phyloP scores from a whole-genome alignment of 768 basidiomycete species.

The Lactifluus subvellereus region DNA sequence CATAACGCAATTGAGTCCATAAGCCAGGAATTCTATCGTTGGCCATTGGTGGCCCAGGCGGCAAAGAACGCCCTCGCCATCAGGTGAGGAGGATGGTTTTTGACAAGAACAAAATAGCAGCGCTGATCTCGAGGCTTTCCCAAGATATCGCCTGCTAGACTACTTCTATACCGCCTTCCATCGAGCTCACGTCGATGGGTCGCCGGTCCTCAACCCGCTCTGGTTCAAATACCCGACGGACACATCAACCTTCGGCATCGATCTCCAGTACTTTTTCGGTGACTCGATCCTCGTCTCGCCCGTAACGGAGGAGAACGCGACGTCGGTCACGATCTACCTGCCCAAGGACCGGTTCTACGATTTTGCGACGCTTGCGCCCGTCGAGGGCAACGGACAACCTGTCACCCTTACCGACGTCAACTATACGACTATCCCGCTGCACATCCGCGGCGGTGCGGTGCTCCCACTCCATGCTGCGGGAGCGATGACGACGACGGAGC shows the following conservation, averaged over 20 bases:
- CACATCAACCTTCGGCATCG: slow-evolving; percentile 49
- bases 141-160: slow-evolving; percentile 60
- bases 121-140: background rate
- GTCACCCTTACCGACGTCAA: slow-evolving; percentile 43
- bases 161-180: slow-evolving; percentile 72
- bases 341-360: slow-evolving; percentile 64
- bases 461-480: slow-evolving; percentile 50
- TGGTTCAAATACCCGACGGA: slow-evolving; percentile 68
- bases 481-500: slow-evolving; percentile 54
- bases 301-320: slow-evolving; percentile 55
- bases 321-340: slow-evolving; percentile 54
- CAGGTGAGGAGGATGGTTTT: slow-evolving; percentile 39
- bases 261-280: slow-evolving; percentile 66
- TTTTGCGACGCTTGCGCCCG: slow-evolving; percentile 44
- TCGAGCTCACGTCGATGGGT: slow-evolving; percentile 49
- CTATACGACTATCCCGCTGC: slow-evolving; percentile 54
- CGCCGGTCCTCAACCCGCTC: slow-evolving; percentile 57
- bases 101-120: background rate
- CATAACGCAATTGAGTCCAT: slow-evolving; percentile 49
- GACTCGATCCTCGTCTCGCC: slow-evolving; percentile 63
- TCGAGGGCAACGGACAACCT: slow-evolving; percentile 43
- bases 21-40: slow-evolving; percentile 65
- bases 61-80: slow-evolving; percentile 57
- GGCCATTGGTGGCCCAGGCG: slow-evolving; percentile 51
- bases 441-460: slow-evolving; percentile 55